These are phyloP conservation scores for Heliamphora exappendiculata DNA, from an alignment of 148 eudicot genomes.

Conservation along the genomic window DNA sequence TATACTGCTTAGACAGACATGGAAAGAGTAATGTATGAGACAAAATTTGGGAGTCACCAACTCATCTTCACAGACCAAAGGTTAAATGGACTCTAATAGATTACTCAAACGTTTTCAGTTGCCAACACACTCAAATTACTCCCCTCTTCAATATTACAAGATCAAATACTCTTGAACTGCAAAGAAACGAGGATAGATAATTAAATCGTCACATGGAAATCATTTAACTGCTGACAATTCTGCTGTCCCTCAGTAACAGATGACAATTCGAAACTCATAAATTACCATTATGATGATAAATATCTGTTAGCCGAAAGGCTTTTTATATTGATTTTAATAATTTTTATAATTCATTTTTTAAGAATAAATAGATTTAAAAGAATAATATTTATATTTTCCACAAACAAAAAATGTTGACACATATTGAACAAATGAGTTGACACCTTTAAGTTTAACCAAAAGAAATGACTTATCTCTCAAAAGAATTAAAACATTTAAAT, in stretches of 20 bases:
- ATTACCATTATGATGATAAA: neutral
- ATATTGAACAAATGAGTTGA: too few species aligned
- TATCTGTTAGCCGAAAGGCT: too few species aligned
- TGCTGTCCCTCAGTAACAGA: neutral
- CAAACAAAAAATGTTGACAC: too few species aligned
- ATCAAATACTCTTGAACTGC: neutral
- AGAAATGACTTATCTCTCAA: too few species aligned
- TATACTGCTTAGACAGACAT: neutral
- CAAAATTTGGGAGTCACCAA: neutral
- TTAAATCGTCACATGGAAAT: neutral
- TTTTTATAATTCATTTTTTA: too few species aligned
- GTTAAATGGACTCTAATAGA: neutral
- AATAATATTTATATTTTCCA: too few species aligned
- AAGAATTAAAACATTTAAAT: too few species aligned
- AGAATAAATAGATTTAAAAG: too few species aligned
- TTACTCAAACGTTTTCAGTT: neutral
- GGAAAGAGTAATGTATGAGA: neutral
- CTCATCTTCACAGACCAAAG: neutral
- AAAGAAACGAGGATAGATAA: neutral
- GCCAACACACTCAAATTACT: neutral
- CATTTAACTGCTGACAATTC: neutral
- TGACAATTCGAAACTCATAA: neutral
- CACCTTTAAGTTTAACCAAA: too few species aligned
- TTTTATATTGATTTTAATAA: too few species aligned
- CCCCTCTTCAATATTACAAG: neutral